Evolutionary conservation across 169 alveolate species (phyloP).

Genomic region (Eimeria maxima): DNA sequence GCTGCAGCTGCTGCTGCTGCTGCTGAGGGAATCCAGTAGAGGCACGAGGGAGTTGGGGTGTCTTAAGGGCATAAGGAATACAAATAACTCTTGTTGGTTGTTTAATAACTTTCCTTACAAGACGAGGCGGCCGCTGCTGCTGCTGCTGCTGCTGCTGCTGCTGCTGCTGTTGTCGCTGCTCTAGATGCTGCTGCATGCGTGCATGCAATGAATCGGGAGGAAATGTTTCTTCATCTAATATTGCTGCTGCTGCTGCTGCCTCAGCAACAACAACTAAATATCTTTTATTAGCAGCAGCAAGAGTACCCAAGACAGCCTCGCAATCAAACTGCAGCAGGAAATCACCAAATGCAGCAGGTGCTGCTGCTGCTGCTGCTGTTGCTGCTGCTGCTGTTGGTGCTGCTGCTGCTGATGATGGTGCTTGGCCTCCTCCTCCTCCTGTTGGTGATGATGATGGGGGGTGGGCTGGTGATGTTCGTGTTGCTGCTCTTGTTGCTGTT

Average conservation of each 20-base stretch:
- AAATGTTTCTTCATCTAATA: slow-evolving; percentile 17
- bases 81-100: slow-evolving; percentile 23
- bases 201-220: not conserved
- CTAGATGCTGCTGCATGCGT: not conserved
- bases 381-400: slow-evolving; percentile 17
- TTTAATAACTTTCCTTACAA: slow-evolving; percentile 18
- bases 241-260: slow-evolving; percentile 21
- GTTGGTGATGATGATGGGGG: too few species aligned
- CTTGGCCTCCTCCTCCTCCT: too few species aligned
- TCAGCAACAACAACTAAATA: slow-evolving; percentile 53
- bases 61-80: slow-evolving; percentile 4
- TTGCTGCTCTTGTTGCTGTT: too few species aligned
- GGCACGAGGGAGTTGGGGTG: not conserved
- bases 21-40: not conserved
- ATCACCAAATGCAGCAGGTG: slow-evolving; percentile 33
- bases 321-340: slow-evolving; percentile 35
- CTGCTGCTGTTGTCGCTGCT: slow-evolving; percentile 55
- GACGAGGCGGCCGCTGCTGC: not conserved
- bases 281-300: not conserved
- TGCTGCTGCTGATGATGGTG: slow-evolving; percentile 33
- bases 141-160: slow-evolving; percentile 64
- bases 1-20: slow-evolving; percentile 42
- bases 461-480: too few species aligned
- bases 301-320: slow-evolving; percentile 69
- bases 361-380: slow-evolving; percentile 1